Percentiles rank a stretch among this genome's conserved stretches.
phyloP scores from a whole-genome alignment of 2,329 filamentous ascomycete genomes.

The Monilinia laxa region DNA sequence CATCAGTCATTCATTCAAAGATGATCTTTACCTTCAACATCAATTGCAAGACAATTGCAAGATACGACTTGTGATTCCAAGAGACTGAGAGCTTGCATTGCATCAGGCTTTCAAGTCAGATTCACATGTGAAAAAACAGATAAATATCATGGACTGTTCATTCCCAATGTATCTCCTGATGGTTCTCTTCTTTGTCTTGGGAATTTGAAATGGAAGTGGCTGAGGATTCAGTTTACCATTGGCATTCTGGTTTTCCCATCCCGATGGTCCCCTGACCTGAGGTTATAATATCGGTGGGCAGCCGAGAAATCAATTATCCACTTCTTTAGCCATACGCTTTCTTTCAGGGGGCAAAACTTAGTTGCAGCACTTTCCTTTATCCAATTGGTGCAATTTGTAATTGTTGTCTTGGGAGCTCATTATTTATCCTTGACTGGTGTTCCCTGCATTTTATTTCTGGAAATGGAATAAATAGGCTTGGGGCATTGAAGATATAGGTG shows the following conservation, averaged over 20 bases:
- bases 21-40: background rate
- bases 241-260: background rate
- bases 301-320: background rate
- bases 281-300: background rate
- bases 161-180: background rate
- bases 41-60: no score
- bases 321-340: background rate
- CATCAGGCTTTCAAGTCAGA: background rate
- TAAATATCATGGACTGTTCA: background rate
- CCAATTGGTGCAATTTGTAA: background rate
- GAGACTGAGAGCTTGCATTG: background rate
- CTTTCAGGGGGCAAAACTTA: background rate
- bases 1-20: conserved; percentile 1
- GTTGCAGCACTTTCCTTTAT: background rate
- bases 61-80: background rate
- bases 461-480: background rate
- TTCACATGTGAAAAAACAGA: background rate
- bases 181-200: background rate
- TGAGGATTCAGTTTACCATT: conserved; percentile 4
- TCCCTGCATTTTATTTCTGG: background rate
- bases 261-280: background rate
- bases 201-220: background rate
- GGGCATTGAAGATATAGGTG: background rate
- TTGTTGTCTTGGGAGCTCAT: background rate
- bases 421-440: no score